phyloP scores from a whole-genome alignment of 2,329 filamentous ascomycete species.

The Nannizziopsis arthrosporioides region DNA sequence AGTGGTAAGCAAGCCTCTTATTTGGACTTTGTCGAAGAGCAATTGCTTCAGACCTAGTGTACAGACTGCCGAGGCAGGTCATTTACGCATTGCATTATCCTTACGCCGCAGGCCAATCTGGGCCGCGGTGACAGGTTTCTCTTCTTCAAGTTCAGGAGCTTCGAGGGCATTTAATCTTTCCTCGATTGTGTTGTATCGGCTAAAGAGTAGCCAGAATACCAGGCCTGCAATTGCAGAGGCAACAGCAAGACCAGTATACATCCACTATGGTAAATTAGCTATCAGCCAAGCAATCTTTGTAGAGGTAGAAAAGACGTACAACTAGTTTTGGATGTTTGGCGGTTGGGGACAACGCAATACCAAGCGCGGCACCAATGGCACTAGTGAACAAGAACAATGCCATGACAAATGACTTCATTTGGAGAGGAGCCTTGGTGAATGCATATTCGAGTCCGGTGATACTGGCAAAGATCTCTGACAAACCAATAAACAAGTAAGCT shows the following conservation, averaged over 20 bases:
- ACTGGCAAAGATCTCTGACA: constrained; percentile 49
- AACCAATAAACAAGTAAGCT: constrained; percentile 35
- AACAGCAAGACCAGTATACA: constrained; percentile 48
- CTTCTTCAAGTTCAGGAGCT: constrained; percentile 7
- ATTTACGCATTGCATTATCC: no score
- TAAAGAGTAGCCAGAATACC: constrained; percentile 44
- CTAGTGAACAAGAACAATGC: constrained; percentile 47
- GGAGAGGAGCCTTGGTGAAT: constrained; percentile 60
- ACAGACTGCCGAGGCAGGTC: no score
- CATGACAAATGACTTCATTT: constrained; percentile 54
- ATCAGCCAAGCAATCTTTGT: not conserved
- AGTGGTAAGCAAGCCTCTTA: no score
- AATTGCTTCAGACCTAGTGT: no score
- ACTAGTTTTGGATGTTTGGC: constrained; percentile 53
- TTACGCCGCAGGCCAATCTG: not conserved
- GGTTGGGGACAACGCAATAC: constrained; percentile 49
- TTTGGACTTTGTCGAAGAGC: no score
- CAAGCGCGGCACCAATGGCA: constrained; percentile 47
- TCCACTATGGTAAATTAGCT: constrained; percentile 34
- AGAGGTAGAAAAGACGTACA: constrained; percentile 9
- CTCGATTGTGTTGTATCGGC: constrained; percentile 38
- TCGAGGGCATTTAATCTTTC: constrained; percentile 42
- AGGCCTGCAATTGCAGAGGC: constrained; percentile 40
- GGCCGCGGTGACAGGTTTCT: constrained; percentile 11
- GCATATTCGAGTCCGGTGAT: constrained; percentile 61